A percentile compares a stretch with the other conserved stretches of the same genome.
phyloP scores from a whole-genome alignment of 495 filamentous ascomycete species.

The Aspergillus baeticus region DNA sequence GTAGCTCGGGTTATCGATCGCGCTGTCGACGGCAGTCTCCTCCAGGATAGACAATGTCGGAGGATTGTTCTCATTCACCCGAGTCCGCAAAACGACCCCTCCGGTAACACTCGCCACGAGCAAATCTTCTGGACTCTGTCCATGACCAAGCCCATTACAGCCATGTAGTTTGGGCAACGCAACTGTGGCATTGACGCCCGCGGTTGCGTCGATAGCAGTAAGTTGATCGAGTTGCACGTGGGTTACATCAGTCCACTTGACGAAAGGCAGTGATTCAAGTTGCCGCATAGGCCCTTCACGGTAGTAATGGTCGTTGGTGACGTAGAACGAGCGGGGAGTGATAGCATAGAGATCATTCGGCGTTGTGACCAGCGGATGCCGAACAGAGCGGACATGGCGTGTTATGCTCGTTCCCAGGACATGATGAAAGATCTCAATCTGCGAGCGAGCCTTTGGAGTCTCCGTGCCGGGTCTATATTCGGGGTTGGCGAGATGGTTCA shows the following conservation, averaged over 20 bases:
- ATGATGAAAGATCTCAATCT: constrained; percentile 61
- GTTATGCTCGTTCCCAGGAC: constrained; percentile 30
- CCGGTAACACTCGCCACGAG: constrained; percentile 43
- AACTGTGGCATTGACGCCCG: constrained; percentile 43
- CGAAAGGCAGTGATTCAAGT: constrained; percentile 37
- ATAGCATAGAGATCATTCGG: constrained; percentile 59
- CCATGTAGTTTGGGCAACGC: constrained; percentile 45
- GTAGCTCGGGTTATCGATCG: constrained; percentile 59
- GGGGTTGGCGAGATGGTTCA: constrained; percentile 57
- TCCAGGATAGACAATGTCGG: constrained; percentile 42
- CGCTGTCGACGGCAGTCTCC: constrained; percentile 36
- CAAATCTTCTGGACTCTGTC: constrained; percentile 43
- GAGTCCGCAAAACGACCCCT: constrained; percentile 33
- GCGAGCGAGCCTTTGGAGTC: constrained; percentile 43
- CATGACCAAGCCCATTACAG: constrained; percentile 59
- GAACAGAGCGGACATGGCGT: constrained; percentile 44
- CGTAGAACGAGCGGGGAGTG: constrained; percentile 49
- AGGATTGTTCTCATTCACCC: constrained; percentile 15
- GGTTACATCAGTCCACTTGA: constrained; percentile 39
- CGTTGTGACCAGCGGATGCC: constrained; percentile 48
- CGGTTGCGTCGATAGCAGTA: constrained; percentile 9
- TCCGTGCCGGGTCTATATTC: constrained; percentile 23
- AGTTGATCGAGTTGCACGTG: constrained; percentile 31
- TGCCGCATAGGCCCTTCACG: constrained; percentile 43
- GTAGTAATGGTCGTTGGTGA: constrained; percentile 63